Percentiles rank a stretch among this genome's conserved stretches.
Conservation (phyloP, 768 basidiomycete species). For the Kondoa subrosea region DNA sequence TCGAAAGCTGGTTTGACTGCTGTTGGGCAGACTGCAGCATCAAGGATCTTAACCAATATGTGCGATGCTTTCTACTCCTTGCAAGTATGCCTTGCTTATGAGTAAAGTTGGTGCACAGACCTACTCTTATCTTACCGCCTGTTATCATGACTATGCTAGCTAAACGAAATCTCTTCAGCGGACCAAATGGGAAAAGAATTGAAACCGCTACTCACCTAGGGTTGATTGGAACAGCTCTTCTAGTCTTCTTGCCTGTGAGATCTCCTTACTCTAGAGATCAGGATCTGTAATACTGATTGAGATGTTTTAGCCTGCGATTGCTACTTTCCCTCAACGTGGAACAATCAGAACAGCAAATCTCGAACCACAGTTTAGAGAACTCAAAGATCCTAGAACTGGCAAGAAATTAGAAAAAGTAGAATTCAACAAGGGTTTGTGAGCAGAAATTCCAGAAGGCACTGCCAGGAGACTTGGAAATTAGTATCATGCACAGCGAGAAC, state of each 20-base stretch:
- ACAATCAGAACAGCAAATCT: slow-evolving; percentile 31
- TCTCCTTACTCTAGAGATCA: not conserved
- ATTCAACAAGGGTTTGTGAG: slow-evolving; percentile 37
- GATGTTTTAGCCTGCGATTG: slow-evolving; percentile 34
- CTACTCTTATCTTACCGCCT: slow-evolving; percentile 35
- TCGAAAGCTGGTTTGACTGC: slow-evolving; percentile 33
- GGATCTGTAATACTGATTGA: not conserved
- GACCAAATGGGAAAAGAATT: slow-evolving; percentile 29
- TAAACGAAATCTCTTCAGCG: slow-evolving; percentile 30
- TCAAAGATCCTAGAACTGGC: slow-evolving; percentile 12
- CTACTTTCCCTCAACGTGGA: slow-evolving; percentile 35
- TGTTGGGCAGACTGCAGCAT: slow-evolving; percentile 34
- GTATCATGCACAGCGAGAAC: no score
- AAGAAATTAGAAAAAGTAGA: slow-evolving; percentile 28
- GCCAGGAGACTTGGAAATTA: no score
- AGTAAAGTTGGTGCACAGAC: slow-evolving; percentile 22
- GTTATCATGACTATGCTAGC: slow-evolving; percentile 33
- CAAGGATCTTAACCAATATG: slow-evolving; percentile 35
- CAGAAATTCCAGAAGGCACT: no score
- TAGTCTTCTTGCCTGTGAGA: slow-evolving; percentile 27
- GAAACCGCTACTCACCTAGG: slow-evolving; percentile 30
- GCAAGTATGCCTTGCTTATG: not conserved
- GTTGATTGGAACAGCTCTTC: slow-evolving; percentile 32
- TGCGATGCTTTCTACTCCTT: no score
- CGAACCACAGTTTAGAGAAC: slow-evolving; percentile 29